phyloP scores from a whole-genome alignment of 2,329 filamentous ascomycete species.

The Claviceps spartinae region DNA sequence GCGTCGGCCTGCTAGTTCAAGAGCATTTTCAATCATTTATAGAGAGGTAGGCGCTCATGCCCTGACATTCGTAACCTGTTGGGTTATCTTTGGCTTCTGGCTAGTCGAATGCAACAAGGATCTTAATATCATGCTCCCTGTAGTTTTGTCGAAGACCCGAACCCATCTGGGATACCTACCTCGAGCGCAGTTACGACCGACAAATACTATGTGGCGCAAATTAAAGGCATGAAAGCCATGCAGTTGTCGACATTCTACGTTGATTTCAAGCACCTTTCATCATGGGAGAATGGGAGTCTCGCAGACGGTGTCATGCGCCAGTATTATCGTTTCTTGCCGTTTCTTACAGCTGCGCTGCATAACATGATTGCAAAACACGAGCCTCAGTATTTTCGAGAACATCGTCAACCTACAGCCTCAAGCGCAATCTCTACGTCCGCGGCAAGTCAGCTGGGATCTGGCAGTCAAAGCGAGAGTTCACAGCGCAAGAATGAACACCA shows the following conservation, averaged over 20 bases:
- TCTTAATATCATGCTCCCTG: background rate
- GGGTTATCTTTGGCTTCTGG: background rate
- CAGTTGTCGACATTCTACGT: slow-evolving; percentile 76
- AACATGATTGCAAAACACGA: slow-evolving; percentile 92
- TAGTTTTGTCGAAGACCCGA: slow-evolving; percentile 56
- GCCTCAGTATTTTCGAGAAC: slow-evolving; percentile 83
- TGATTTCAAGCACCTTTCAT: slow-evolving; percentile 72
- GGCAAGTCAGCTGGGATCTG: slow-evolving; percentile 46
- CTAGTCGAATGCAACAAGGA: background rate
- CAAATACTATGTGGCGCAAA: slow-evolving; percentile 76
- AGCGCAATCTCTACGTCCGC: slow-evolving; percentile 59
- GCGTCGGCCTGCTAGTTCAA: slow-evolving; percentile 60
- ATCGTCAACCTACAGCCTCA: slow-evolving; percentile 70
- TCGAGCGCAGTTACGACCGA: slow-evolving; percentile 62
- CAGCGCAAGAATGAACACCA: slow-evolving; percentile 80
- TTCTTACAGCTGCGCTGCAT: slow-evolving; percentile 76
- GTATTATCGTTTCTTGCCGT: slow-evolving; percentile 92
- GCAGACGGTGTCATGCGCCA: slow-evolving; percentile 77
- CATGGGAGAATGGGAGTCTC: slow-evolving; percentile 64
- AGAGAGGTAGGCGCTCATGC: slow-evolving; percentile 41
- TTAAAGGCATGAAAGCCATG: slow-evolving; percentile 61
- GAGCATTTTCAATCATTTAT: slow-evolving; percentile 69
- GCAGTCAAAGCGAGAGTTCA: slow-evolving; percentile 50
- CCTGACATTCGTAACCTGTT: background rate
- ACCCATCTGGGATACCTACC: slow-evolving; percentile 46